Percentiles rank a stretch among this genome's conserved stretches.
Conservation (phyloP, 2,329 filamentous ascomycete species). For the Colletotrichum musae region DNA sequence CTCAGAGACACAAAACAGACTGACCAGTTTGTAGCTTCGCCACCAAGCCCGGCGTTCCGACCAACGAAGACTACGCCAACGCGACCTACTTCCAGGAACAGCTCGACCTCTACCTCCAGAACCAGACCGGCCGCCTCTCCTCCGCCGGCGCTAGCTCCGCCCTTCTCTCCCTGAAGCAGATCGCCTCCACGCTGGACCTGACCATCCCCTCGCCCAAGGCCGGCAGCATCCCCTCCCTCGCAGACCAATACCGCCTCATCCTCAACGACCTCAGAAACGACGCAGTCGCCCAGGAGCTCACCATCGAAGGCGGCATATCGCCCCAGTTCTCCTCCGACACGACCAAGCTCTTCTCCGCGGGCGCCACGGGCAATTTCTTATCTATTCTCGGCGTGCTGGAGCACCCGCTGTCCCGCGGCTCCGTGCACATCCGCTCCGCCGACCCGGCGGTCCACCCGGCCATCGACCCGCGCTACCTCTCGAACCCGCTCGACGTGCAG, state of each 20-base stretch:
- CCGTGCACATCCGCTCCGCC: constrained; percentile 33
- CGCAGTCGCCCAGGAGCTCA: constrained; percentile 27
- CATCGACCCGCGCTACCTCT: constrained; percentile 36
- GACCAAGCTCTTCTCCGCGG: constrained; percentile 32
- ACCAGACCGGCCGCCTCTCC: constrained; percentile 32
- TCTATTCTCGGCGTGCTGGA: constrained; percentile 35
- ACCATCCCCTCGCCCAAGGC: background rate
- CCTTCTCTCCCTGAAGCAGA: constrained; percentile 29
- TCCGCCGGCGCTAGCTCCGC: constrained; percentile 34
- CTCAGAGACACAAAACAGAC: background rate
- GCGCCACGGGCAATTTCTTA: constrained; percentile 21
- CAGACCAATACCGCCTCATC: constrained; percentile 29
- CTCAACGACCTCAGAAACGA: constrained; percentile 22
- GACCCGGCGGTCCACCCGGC: constrained; percentile 13
- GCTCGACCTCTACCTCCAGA: constrained; percentile 32
- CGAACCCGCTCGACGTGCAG: constrained; percentile 29
- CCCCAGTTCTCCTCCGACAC: constrained; percentile 36
- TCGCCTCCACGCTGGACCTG: constrained; percentile 10
- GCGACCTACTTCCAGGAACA: constrained; percentile 35
- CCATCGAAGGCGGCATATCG: constrained; percentile 36
- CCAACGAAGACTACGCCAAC: constrained; percentile 35
- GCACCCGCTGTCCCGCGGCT: constrained; percentile 36
- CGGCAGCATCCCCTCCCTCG: background rate
- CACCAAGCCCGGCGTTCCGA: constrained; percentile 26
- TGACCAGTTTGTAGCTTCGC: constrained; percentile 24